phyloP scores from a whole-genome alignment of 2,329 filamentous ascomycete genomes.

The Ophiocordyceps camponoti-saundersi region DNA sequence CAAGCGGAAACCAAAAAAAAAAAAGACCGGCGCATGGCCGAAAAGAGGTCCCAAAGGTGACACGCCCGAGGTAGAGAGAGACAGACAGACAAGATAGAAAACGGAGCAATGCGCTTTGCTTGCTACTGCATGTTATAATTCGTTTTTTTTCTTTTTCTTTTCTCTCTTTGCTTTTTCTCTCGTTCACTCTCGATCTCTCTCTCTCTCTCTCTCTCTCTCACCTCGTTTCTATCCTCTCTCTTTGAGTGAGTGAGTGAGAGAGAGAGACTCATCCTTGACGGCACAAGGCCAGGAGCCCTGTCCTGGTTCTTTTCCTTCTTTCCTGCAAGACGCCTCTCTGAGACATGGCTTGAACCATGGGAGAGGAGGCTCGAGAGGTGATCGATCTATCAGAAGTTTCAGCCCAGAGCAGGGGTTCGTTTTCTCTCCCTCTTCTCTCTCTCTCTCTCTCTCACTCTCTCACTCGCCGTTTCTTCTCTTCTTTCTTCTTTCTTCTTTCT shows the following conservation, averaged over 20 bases:
- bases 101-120: no score
- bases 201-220: neutral
- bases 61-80: no score
- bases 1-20: no score
- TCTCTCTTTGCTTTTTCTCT: neutral
- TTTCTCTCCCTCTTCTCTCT: neutral
- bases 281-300: no score
- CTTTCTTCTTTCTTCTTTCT: neutral
- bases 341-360: slow-evolving; percentile 4
- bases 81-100: no score
- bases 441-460: neutral
- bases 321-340: neutral
- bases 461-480: neutral
- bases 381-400: slow-evolving; percentile 1
- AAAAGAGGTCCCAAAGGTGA: no score
- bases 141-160: neutral
- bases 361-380: neutral
- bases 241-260: no score
- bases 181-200: no score
- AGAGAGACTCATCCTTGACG: no score
- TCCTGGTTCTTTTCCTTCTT: neutral
- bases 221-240: neutral
- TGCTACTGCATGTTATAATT: neutral
- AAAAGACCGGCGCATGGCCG: no score
- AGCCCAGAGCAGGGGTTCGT: neutral